Base-by-base conservation (phyloP, 148 eudicot species). In the Silene conica region DNA sequence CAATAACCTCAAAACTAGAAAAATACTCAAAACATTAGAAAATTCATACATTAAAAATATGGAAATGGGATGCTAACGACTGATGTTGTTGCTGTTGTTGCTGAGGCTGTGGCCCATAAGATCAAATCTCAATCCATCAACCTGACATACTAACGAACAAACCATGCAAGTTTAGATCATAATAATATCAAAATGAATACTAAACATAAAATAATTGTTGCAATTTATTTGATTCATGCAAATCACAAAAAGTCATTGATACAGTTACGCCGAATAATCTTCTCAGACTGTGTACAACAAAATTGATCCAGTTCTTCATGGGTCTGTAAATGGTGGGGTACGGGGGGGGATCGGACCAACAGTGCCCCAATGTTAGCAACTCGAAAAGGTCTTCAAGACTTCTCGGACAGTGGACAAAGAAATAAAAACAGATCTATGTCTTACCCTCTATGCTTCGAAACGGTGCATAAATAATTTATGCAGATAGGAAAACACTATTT, bases 81-180 rank as follows among this genome's bases (percentile, higher is more conserved):
- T n/a, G n/a, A n/a, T n/a, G n/a, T n/a, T n/a, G n/a, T n/a, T n/a
- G n/a, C n/a, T n/a, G n/a, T n/a, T n/a, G n/a, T n/a, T n/a, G n/a
- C n/a, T n/a, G n/a, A n/a, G n/a, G n/a, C n/a, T 83, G 77, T 95
- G 98, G 54, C 98, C 98, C 97, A 92, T 92, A 48, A 95, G 96
- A 81, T 95, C 98, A 87, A 95, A 95, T 69, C 98, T 94, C 73
- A 92, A 95, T 67, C 98, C 98, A 86, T 95, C 98, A 90, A 90
- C 90, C 98, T 95, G 92, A 25, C 73, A 85, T 82, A 23, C 45
- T 7, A 63, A 55, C 63, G 54, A 55, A 20, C 59, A 74, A 15
- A 26, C n/a, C 67, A 57, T 54, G 71, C 48, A 79, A 45, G 21
- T 73, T 57, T 67, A 71, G 71, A 73, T 20, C 75, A 71, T 43